phyloP scores from a whole-genome alignment of 2,329 filamentous ascomycete genomes.

The Fusarium sp. region DNA sequence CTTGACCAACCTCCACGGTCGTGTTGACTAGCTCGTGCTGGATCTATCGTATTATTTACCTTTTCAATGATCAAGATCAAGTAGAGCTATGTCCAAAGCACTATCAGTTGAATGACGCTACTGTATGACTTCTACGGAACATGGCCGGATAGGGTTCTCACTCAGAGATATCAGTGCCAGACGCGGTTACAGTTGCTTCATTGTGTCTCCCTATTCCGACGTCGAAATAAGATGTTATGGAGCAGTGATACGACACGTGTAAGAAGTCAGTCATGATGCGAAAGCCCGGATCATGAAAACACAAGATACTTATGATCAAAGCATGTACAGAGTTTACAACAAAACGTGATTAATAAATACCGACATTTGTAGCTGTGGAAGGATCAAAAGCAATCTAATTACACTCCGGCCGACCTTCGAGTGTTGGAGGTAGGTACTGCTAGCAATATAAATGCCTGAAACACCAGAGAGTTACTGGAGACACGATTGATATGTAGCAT shows the following conservation, averaged over 20 bases:
- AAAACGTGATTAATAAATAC: too few relatives aligned
- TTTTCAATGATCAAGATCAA: slow-evolving; percentile 4
- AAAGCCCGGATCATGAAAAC: neutral
- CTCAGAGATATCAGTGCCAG: neutral
- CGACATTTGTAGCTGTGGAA: neutral
- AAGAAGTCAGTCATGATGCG: neutral
- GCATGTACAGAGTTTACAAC: too few relatives aligned
- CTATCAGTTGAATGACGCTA: neutral
- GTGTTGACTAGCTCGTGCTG: neutral
- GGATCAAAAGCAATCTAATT: neutral
- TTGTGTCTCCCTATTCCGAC: neutral
- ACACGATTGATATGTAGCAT: neutral
- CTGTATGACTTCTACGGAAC: neutral
- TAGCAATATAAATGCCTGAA: neutral
- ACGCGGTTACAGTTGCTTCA: neutral
- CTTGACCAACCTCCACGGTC: neutral
- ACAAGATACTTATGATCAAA: neutral
- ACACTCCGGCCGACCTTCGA: neutral
- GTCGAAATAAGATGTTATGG: neutral
- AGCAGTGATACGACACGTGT: neutral
- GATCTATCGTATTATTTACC: neutral
- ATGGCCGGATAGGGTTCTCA: too few relatives aligned
- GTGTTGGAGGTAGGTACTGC: neutral
- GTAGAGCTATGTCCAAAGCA: neutral
- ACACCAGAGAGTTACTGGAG: neutral